Base-by-base conservation (phyloP, 306 rosid species). In the Myrica gale region DNA sequence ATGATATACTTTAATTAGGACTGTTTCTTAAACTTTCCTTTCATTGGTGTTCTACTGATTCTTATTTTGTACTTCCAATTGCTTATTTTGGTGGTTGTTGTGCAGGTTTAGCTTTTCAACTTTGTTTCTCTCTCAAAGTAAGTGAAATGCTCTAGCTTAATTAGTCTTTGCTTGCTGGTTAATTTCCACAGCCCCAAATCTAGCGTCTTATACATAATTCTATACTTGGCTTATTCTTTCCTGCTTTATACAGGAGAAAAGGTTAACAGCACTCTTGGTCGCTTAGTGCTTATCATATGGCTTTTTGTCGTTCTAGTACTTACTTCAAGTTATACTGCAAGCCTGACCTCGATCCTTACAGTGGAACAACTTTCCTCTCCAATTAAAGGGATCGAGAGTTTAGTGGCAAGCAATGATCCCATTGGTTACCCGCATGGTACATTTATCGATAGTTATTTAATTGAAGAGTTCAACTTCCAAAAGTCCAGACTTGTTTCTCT, bases 41-140 rank as follows among this genome's bases (percentile, higher is more conserved):
- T 10, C 7, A 46, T 46, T 6, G 3, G 37, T 32, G 37, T 2
- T 32, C 37, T 46, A 46, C 2, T 7, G 50, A 46, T 46, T 10
- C 10, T 46, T 46, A 46, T 43, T 26, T 69, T 53, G 61, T 3
- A n/a, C n/a, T n/a, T 76, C 23, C 5, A 23, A 54, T 65, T 21
- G 56, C 15, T 26, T 26, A 52, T 17, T 19, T 16, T 58, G 13
- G 26, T 26, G 6, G 21, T 75, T 62, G 21, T 0, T 41, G 9
- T 74, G 77, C 85, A 87, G 90, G 90, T 87, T 87, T 80, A 87
- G 90, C 82, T 84, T 87, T 77, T 87, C 90, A n/a, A 87, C 90
- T 9, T 69, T 91, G 90, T 94, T 92, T 84, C 88, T 80, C 74
- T 78, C 98, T 57, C 98, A 95, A 7, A 84, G 98, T 95, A 84